Evolutionary conservation across 345 rosid genomes (phyloP).

Genomic region (Populus euphratica): DNA sequence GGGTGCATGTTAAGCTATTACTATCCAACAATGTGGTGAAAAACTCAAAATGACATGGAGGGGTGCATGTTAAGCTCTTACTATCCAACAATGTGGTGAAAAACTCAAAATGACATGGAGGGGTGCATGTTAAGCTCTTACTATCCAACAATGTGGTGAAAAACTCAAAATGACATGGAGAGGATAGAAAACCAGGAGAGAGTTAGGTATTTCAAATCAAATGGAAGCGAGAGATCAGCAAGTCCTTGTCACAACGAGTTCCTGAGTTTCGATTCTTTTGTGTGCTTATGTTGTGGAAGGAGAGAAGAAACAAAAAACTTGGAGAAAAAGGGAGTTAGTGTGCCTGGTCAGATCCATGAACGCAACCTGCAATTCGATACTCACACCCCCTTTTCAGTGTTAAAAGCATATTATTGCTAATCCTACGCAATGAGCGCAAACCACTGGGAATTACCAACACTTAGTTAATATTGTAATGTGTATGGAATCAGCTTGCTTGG

Average conservation of each 20-base stretch:
- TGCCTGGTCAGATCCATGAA: slow-evolving; percentile 19
- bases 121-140: no score
- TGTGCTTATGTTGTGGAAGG: background rate
- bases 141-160: background rate
- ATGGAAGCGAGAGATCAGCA: background rate
- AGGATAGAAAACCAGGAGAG: background rate
- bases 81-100: no score
- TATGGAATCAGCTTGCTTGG: background rate
- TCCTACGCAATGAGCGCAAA: slow-evolving; percentile 17
- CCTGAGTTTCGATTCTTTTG: background rate
- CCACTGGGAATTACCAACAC: background rate
- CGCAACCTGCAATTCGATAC: background rate
- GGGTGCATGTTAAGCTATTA: no score
- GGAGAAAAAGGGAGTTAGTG: slow-evolving; percentile 2
- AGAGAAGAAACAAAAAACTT: background rate
- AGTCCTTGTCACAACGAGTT: background rate
- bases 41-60: no score
- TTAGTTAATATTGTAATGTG: background rate
- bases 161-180: no score
- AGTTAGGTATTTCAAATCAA: background rate
- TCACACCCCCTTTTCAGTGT: background rate
- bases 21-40: no score
- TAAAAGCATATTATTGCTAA: slow-evolving; percentile 13
- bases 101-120: no score
- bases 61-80: no score